phyloP scores from a whole-genome alignment of 192 early-diverging fungal genomes.

The Backusella circina region DNA sequence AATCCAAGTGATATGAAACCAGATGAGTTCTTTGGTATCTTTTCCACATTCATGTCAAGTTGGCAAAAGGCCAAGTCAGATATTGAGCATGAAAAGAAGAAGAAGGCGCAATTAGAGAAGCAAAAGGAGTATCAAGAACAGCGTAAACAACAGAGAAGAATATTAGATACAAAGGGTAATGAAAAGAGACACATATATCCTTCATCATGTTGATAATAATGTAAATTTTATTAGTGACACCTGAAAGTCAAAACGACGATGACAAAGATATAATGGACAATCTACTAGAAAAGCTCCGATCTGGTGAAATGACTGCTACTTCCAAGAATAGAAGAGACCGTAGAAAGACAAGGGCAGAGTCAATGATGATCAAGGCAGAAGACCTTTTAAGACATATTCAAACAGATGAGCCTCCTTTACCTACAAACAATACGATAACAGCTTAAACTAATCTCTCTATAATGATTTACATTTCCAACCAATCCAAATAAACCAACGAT shows the following conservation, averaged over 20 bases:
- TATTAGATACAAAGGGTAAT: slow-evolving; percentile 16
- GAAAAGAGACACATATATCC: neutral
- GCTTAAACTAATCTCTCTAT: too few relatives aligned
- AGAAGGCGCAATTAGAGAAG: slow-evolving; percentile 39
- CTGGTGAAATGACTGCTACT: slow-evolving; percentile 55
- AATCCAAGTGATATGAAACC: slow-evolving; percentile 66
- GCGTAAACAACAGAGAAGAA: neutral
- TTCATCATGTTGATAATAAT: too few relatives aligned
- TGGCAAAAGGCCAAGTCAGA: slow-evolving; percentile 60
- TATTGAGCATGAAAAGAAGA: slow-evolving; percentile 28
- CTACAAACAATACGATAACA: neutral
- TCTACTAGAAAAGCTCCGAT: slow-evolving; percentile 65
- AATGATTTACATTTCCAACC: neutral
- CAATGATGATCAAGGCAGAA: slow-evolving; percentile 38
- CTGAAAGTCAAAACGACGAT: slow-evolving; percentile 45
- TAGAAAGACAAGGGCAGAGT: slow-evolving; percentile 23
- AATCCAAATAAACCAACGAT: neutral
- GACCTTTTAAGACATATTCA: slow-evolving; percentile 39
- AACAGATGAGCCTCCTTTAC: slow-evolving; percentile 29
- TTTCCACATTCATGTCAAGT: slow-evolving; percentile 72
- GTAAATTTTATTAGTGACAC: slow-evolving; percentile 13
- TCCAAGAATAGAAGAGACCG: slow-evolving; percentile 28
- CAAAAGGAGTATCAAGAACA: slow-evolving; percentile 23
- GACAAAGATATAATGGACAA: slow-evolving; percentile 76
- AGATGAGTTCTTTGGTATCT: slow-evolving; percentile 87